A percentile compares a stretch with the other conserved stretches of the same genome.
Evolutionary conservation across 345 rosid species (phyloP).

Genomic region (Kernera saxatilis): DNA sequence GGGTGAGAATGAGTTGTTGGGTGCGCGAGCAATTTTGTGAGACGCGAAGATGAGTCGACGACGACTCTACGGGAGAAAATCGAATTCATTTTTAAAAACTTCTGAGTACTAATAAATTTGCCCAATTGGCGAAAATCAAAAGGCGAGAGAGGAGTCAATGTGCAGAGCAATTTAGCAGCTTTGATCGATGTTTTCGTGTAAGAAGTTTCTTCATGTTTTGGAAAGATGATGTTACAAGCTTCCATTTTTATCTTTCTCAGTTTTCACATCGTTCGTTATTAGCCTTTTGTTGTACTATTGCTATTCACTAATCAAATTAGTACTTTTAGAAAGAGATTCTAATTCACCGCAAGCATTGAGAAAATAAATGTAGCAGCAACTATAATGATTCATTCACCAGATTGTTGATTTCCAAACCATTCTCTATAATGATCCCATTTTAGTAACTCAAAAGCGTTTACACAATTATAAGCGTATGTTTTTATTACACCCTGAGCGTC

Average conservation of each 20-base stretch:
- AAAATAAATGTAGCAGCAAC: not conserved
- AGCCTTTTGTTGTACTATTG: too few species aligned
- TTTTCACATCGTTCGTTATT: not conserved
- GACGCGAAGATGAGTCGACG: slow-evolving; percentile 34
- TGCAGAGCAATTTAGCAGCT: not conserved
- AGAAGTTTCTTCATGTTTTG: not conserved
- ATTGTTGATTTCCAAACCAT: not conserved
- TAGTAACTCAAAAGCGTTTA: not conserved
- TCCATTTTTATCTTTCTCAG: not conserved
- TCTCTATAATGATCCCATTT: not conserved
- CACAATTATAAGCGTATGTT: not conserved
- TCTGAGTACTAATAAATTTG: not conserved
- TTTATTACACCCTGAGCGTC: not conserved
- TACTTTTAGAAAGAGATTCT: not conserved
- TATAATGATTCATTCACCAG: too few species aligned
- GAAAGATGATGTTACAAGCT: slow-evolving; percentile 8
- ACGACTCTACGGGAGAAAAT: slow-evolving; percentile 32
- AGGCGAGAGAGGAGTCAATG: not conserved
- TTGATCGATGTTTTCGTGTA: not conserved
- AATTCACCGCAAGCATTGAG: not conserved
- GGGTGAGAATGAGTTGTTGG: slow-evolving; percentile 19
- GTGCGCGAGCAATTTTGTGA: slow-evolving; percentile 24
- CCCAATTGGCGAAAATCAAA: not conserved
- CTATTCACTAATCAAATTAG: not conserved
- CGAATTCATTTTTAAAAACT: slow-evolving; percentile 34